These are phyloP conservation scores for Cymbopogon flexuosus DNA, from an alignment of 202 grass and related monocot species.

Conservation along the genomic window DNA sequence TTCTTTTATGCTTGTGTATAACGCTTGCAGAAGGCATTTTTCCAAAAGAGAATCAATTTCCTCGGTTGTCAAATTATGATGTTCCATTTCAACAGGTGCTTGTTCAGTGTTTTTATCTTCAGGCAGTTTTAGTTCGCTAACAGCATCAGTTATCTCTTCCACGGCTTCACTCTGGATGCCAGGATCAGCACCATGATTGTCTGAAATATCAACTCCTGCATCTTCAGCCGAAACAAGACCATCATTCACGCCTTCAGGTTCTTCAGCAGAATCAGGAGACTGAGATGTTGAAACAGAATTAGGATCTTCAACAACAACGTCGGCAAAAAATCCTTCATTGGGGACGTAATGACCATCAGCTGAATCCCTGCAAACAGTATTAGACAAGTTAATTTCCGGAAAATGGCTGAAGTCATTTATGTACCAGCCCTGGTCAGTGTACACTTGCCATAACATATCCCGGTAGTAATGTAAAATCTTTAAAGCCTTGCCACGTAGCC, in stretches of 20 bases:
- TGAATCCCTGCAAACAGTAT: slow-evolving; percentile 67
- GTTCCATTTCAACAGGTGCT: slow-evolving; percentile 53
- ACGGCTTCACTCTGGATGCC: slow-evolving; percentile 26
- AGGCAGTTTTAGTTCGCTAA: slow-evolving; percentile 48
- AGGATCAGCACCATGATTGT: slow-evolving; percentile 27
- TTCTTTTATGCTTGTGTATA: slow-evolving; percentile 81
- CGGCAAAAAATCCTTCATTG: slow-evolving; percentile 87
- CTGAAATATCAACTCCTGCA: slow-evolving; percentile 33
- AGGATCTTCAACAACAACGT: slow-evolving; percentile 85
- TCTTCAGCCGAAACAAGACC: slow-evolving; percentile 19
- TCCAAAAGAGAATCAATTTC: slow-evolving; percentile 85
- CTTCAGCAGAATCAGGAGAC: slow-evolving; percentile 28
- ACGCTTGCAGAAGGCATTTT: slow-evolving; percentile 85
- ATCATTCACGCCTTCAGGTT: slow-evolving; percentile 35
- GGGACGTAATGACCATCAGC: slow-evolving; percentile 72
- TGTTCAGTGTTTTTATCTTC: slow-evolving; percentile 39
- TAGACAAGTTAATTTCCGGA: slow-evolving; percentile 1
- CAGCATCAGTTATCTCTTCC: slow-evolving; percentile 50
- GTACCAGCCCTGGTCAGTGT: slow-evolving; percentile 8
- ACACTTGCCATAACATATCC: slow-evolving; percentile 86
- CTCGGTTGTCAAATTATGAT: slow-evolving; percentile 62
- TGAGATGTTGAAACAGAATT: slow-evolving; percentile 46
- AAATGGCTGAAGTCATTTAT: background rate
- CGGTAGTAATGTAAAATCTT: slow-evolving; percentile 66
- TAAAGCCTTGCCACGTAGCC: slow-evolving; percentile 85